Conservation (phyloP, 768 basidiomycete species). For the Mycena pura region DNA sequence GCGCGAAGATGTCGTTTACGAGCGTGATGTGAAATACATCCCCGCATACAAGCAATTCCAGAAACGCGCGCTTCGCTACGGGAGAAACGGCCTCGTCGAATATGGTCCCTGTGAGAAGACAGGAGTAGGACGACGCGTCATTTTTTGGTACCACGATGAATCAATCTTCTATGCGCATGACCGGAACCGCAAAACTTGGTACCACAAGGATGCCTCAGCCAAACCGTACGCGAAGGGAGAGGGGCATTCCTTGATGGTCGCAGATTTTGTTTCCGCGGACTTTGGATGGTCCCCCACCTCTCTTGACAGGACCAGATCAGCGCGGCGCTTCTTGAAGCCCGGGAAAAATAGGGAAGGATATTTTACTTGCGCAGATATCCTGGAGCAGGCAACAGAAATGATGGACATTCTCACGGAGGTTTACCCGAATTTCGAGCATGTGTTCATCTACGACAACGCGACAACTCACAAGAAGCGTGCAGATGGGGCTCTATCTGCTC, state of each 20-base stretch:
- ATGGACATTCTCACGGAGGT: slow-evolving; percentile 31
- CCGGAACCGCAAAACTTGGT: slow-evolving; percentile 29
- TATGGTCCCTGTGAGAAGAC: neutral
- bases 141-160: slow-evolving; percentile 38
- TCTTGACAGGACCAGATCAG: too few relatives aligned
- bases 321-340: too few relatives aligned
- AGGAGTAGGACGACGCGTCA: too few relatives aligned
- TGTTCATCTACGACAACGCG: slow-evolving; percentile 14
- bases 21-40: slow-evolving; percentile 31
- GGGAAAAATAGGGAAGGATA: slow-evolving; percentile 25
- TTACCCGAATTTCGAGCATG: slow-evolving; percentile 30
- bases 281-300: too few relatives aligned
- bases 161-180: slow-evolving; percentile 46
- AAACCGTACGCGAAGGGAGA: slow-evolving; percentile 41
- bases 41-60: slow-evolving; percentile 17
- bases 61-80: slow-evolving; percentile 6
- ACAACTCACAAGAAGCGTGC: slow-evolving; percentile 25
- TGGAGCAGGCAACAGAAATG: slow-evolving; percentile 16
- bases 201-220: slow-evolving; percentile 20
- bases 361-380: too few relatives aligned
- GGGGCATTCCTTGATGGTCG: slow-evolving; percentile 40
- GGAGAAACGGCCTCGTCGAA: neutral
- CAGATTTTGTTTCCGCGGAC: slow-evolving; percentile 43
- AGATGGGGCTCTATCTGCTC: slow-evolving; percentile 28
- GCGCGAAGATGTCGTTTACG: slow-evolving; percentile 35